These are phyloP conservation scores for Hydnomerulius pinastri DNA, from an alignment of 768 basidiomycete species.

Conservation along the genomic window DNA sequence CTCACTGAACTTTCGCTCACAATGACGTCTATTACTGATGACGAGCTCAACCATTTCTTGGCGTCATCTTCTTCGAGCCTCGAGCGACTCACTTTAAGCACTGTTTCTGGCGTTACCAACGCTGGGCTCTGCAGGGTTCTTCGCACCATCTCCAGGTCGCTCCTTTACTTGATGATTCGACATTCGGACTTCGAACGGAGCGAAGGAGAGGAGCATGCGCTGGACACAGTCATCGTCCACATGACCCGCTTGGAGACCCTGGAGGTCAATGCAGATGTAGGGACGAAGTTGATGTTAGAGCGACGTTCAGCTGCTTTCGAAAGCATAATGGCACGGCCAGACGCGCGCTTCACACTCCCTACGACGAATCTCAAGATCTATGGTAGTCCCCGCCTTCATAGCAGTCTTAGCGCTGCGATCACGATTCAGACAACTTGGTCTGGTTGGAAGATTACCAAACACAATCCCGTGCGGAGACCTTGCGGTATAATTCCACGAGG, in stretches of 20 bases:
- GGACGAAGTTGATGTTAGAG: constrained; percentile 10
- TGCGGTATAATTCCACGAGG: too few relatives aligned
- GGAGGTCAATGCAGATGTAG: neutral
- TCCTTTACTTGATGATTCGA: neutral
- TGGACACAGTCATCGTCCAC: constrained; percentile 4
- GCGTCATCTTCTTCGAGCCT: constrained; percentile 6
- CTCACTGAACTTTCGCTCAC: neutral
- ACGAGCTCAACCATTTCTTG: constrained; percentile 10
- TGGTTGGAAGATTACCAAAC: too few relatives aligned
- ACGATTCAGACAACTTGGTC: too few relatives aligned
- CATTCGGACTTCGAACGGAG: neutral
- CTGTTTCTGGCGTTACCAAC: neutral
- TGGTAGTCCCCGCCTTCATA: too few relatives aligned
- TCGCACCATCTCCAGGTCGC: constrained; percentile 1
- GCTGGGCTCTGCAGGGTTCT: constrained; percentile 1
- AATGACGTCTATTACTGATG: constrained; percentile 2
- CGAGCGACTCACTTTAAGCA: constrained; percentile 3
- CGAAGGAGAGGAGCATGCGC: constrained; percentile 4
- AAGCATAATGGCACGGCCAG: too few relatives aligned
- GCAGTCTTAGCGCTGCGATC: too few relatives aligned
- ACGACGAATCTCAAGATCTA: too few relatives aligned
- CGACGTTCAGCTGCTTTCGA: constrained; percentile 6
- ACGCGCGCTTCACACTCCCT: too few relatives aligned
- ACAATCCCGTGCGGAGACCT: too few relatives aligned
- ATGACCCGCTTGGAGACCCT: constrained; percentile 6